phyloP scores from a whole-genome alignment of 768 basidiomycete genomes.

The Lyophyllum shimeji region DNA sequence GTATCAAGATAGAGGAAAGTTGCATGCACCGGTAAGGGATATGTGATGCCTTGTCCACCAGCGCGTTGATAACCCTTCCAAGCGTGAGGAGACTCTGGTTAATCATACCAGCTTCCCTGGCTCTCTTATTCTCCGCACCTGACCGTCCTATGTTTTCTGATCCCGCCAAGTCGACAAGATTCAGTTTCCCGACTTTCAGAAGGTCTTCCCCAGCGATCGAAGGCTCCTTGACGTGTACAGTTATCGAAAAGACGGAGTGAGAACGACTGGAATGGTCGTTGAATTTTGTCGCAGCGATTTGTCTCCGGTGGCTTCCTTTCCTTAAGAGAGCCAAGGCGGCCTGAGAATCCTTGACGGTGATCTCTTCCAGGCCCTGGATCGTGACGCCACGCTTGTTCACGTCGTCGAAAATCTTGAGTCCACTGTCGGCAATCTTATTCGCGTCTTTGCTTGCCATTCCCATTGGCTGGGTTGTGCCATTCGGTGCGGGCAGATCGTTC shows the following conservation, averaged over 20 bases:
- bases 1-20: background rate
- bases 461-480: conserved; percentile 75
- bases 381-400: conserved; percentile 83
- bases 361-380: conserved; percentile 94
- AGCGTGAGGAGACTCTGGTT: conserved; percentile 97
- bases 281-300: conserved; percentile 95
- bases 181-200: conserved; percentile 91
- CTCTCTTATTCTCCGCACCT: conserved; percentile 93
- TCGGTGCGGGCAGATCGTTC: conserved; percentile 69
- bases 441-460: conserved; percentile 60
- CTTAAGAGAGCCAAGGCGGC: conserved; percentile 83
- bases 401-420: conserved; percentile 94
- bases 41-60: conserved; percentile 89
- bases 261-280: conserved; percentile 98
- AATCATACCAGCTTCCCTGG: conserved; percentile 97
- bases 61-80: conserved; percentile 92
- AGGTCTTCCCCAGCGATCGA: conserved; percentile 81
- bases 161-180: conserved; percentile 95
- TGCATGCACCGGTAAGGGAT: conserved; percentile 83
- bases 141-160: conserved; percentile 97
- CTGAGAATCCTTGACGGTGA: conserved; percentile 75
- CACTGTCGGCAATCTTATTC: conserved; percentile 37
- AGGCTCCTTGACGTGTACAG: conserved; percentile 88
- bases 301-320: conserved; percentile 87
- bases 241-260: conserved; percentile 96